These are phyloP conservation scores for Leucogyrophana mollusca DNA, from an alignment of 768 basidiomycete species.

Conservation along the genomic window DNA sequence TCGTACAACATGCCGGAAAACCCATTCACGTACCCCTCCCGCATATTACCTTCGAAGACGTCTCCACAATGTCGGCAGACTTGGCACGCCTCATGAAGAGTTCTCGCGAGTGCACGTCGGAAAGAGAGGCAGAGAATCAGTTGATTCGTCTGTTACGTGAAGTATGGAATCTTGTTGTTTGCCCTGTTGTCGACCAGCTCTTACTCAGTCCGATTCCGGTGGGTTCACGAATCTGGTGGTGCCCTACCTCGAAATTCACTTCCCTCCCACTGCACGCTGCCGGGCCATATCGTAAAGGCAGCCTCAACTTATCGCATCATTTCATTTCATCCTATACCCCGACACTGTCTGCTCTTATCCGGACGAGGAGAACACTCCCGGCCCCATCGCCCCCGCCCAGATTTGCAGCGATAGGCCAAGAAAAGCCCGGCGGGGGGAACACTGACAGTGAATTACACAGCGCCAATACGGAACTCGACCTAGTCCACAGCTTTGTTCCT, in stretches of 20 bases:
- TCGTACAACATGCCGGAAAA: conserved; percentile 10
- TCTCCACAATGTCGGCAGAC: not conserved
- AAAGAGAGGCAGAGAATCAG: conserved; percentile 2
- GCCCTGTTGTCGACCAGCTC: conserved; percentile 2
- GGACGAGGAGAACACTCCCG: not conserved
- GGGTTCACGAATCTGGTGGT: conserved; percentile 5
- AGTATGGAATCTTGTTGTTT: conserved; percentile 13
- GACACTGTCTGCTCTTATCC: conserved; percentile 6
- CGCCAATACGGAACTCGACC: too few relatives aligned
- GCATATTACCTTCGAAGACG: not conserved
- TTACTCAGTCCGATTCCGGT: not conserved
- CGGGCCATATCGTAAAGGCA: conserved; percentile 22
- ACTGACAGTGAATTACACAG: too few relatives aligned
- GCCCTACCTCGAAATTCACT: conserved; percentile 18
- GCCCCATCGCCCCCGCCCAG: not conserved
- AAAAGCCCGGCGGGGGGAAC: not conserved
- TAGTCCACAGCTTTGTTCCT: too few relatives aligned
- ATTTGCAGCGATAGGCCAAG: not conserved
- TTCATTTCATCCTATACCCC: conserved; percentile 20
- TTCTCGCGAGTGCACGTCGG: not conserved
- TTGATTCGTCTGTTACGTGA: not conserved
- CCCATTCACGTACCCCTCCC: conserved; percentile 13
- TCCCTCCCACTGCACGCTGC: conserved; percentile 43
- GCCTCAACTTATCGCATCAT: conserved; percentile 18
- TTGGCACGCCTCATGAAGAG: conserved; percentile 1